These are phyloP conservation scores for Naumovozyma baii DNA, from an alignment of 805 yeast genomes.

Conservation along the genomic window DNA sequence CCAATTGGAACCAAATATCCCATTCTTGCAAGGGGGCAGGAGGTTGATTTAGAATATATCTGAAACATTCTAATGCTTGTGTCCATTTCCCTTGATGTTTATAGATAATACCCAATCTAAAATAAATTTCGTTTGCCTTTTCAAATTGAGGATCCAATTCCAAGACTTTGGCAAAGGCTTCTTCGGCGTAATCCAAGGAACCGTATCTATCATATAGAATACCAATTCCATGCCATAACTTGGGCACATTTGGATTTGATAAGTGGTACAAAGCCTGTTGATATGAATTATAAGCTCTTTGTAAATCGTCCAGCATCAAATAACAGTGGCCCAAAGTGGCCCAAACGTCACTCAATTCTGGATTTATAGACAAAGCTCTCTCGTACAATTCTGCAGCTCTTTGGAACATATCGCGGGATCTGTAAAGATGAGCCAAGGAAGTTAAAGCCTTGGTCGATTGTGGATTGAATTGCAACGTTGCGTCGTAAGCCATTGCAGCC, in stretches of 20 bases:
- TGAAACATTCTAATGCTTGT: slow-evolving; percentile 88
- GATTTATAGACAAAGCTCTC: slow-evolving; percentile 68
- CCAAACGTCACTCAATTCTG: slow-evolving; percentile 94
- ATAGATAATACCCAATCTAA: slow-evolving; percentile 91
- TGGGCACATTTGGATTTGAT: slow-evolving; percentile 90
- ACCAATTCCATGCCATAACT: slow-evolving; percentile 98
- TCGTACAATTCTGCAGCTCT: slow-evolving; percentile 93
- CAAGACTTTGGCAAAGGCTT: slow-evolving; percentile 91
- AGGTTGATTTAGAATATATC: slow-evolving; percentile 80
- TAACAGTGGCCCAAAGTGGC: slow-evolving; percentile 94
- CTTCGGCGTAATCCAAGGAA: slow-evolving; percentile 93
- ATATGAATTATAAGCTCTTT: slow-evolving; percentile 90
- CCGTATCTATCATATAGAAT: slow-evolving; percentile 94
- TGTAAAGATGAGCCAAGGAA: slow-evolving; percentile 77
- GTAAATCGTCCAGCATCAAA: slow-evolving; percentile 90
- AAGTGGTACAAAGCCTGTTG: slow-evolving; percentile 89
- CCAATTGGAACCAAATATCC: slow-evolving; percentile 98
- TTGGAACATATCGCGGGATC: slow-evolving; percentile 81
- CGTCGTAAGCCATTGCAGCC: slow-evolving; percentile 81
- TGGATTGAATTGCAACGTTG: slow-evolving; percentile 78
- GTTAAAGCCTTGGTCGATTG: slow-evolving; percentile 78
- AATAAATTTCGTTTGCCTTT: slow-evolving; percentile 91
- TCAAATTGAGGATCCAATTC: slow-evolving; percentile 95
- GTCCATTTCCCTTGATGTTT: slow-evolving; percentile 85
- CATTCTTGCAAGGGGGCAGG: slow-evolving; percentile 94